Evolutionary conservation across 352 stramenopile species (phyloP), one percentile per base, ranked within the genome.

Genomic region (Phytophthora crassamura): DNA sequence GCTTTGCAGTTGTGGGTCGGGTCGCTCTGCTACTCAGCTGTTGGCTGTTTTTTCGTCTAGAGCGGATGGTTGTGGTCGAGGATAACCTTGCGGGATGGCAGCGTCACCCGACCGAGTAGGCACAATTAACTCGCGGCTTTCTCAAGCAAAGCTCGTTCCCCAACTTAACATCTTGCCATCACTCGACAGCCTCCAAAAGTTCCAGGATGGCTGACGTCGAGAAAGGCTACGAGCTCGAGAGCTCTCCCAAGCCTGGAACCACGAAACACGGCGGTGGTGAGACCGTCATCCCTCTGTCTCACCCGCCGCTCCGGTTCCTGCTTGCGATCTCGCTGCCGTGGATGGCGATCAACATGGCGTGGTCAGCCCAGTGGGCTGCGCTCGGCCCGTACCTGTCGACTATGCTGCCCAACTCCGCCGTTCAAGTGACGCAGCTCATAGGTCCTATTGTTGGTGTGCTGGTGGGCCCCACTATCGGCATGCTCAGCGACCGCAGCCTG

Each of bases 271-370:
- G 30, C 25, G n/a, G 32, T 20, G 53, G n/a, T 22, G 64, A 65
- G 22, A 3, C 36, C 22, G 22, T 25, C 9, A 50, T 43, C n/a
- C 33, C 69, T 4, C 42, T 74, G 18, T 54, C 63, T 11, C 67
- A 70, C 32, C 70, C 66, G 35, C 75, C 78, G n/a, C 74, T 86
- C 36, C 67, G 60, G 53, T 52, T 80, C 42, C 69, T 90, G 32
- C 66, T 90, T 18, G 64, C 80, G 5, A 59, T 89, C 18, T 90
- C 78, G 10, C 68, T 84, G 54, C 81, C 78, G 0, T 72, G 77
- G 5, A 78, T 88, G 75, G 74, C 78, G 6, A 85, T 86, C 39
- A 76, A 82, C 28, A 87, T 90, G 78, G 78, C 81, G 0, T 90
- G 79, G 82, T 59, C 82, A 3, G 82, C 78, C 12, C 82, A 88